A percentile compares a stretch with the other conserved stretches of the same genome.
These are phyloP conservation scores for Lecanosticta acicola DNA, from an alignment of 2,329 filamentous ascomycete genomes.

Conservation along the genomic window DNA sequence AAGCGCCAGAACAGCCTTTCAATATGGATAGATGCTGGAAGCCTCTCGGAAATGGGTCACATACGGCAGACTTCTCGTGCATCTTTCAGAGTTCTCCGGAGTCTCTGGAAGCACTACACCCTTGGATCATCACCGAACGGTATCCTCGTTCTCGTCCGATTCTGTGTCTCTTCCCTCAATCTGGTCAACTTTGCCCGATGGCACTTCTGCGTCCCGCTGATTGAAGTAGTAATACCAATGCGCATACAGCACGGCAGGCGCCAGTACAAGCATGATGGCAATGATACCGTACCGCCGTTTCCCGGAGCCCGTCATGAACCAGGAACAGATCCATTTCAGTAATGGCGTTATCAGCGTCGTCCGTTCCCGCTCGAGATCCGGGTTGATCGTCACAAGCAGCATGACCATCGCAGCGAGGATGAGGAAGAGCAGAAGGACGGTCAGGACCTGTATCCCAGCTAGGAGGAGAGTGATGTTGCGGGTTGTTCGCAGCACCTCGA, in stretches of 20 bases:
- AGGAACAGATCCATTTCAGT: conserved; percentile 30
- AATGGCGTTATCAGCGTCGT: conserved; percentile 40
- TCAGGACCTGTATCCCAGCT: conserved; percentile 44
- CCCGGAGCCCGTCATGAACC: conserved; percentile 14
- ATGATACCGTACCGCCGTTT: conserved; percentile 8
- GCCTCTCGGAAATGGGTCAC: too few species aligned
- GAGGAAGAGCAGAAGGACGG: conserved; percentile 37
- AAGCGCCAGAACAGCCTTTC: too few species aligned
- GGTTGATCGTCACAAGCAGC: conserved; percentile 44
- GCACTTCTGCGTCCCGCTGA: too few species aligned
- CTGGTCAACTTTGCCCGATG: too few species aligned
- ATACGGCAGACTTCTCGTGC: too few species aligned
- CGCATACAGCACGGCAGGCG: conserved; percentile 7
- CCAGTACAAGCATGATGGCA: conserved; percentile 1
- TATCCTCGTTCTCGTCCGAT: too few species aligned
- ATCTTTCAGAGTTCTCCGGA: too few species aligned
- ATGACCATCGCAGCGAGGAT: conserved; percentile 37
- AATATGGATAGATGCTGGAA: too few species aligned
- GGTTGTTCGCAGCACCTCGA: conserved; percentile 46
- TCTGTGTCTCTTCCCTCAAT: too few species aligned
- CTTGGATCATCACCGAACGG: too few species aligned
- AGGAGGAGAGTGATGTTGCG: conserved; percentile 47
- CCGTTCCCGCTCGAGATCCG: conserved; percentile 43
- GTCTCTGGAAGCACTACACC: too few species aligned
- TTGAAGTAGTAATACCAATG: conserved; percentile 18